Percentiles rank a stretch among this genome's conserved stretches.
These are phyloP conservation scores for Aspergillus candidus DNA, from an alignment of 2,329 filamentous ascomycete species.

Conservation along the genomic window DNA sequence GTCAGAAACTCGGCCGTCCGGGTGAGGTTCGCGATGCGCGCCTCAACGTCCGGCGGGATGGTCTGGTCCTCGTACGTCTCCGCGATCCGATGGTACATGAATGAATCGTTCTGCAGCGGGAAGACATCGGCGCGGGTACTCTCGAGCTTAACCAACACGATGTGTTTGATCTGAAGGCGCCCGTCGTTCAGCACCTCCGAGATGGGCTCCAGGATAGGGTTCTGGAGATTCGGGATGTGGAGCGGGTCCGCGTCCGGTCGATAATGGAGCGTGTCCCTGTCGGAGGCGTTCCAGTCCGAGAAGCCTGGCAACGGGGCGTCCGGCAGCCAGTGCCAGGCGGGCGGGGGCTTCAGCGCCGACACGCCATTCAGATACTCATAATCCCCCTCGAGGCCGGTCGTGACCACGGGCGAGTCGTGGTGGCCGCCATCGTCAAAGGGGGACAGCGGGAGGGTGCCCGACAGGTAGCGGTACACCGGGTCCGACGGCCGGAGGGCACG, in stretches of 20 bases:
- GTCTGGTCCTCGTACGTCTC: constrained; percentile 26
- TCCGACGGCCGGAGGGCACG: constrained; percentile 12
- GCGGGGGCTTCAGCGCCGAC: constrained; percentile 11
- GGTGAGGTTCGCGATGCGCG: constrained; percentile 20
- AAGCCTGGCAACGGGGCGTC: constrained; percentile 13
- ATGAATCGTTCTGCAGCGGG: constrained; percentile 35
- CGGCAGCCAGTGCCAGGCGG: constrained; percentile 16
- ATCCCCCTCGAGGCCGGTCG: constrained; percentile 8
- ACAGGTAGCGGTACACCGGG: constrained; percentile 13
- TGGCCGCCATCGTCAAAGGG: constrained; percentile 13
- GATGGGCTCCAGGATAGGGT: constrained; percentile 20
- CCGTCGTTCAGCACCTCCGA: constrained; percentile 15
- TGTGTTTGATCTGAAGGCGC: constrained; percentile 35
- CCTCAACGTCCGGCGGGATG: constrained; percentile 26
- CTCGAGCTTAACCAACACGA: constrained; percentile 39
- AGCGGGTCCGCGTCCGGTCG: constrained; percentile 33
- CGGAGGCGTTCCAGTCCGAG: constrained; percentile 16
- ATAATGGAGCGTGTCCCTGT: constrained; percentile 23
- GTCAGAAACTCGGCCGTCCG: constrained; percentile 20
- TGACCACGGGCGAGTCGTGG: constrained; percentile 9
- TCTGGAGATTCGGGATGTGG: constrained; percentile 34
- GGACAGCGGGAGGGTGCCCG: constrained; percentile 13
- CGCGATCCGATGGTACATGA: constrained; percentile 29
- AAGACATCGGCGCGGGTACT: constrained; percentile 43
- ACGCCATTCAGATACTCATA: constrained; percentile 10